Evolutionary conservation across 2,329 filamentous ascomycete genomes (phyloP), one percentile per base, ranked within the genome.

Genomic region (Penicillium sp.): DNA sequence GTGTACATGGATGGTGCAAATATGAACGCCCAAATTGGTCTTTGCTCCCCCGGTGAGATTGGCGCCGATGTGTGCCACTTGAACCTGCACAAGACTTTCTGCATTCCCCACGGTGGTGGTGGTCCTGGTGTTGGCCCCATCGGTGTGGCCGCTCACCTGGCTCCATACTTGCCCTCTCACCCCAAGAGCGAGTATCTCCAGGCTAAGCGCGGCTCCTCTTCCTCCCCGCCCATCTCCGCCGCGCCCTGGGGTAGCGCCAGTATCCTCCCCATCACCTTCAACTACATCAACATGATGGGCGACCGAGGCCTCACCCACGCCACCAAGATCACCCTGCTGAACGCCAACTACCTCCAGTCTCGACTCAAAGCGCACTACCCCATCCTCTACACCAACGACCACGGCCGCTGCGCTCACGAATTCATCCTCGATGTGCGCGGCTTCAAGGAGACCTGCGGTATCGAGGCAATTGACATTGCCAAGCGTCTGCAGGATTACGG

Each of bases 1-100:
- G 91, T 97, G 12, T 97, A 96, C 76, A 96, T 97, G 91, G 91
- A 97, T 66, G 91, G 91, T 41, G 91, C 91, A 56, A 97, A 97
- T 75, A 93, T 96, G 89, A 97, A 96, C 66, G 91, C 91, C 13
- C 91, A 97, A 71, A 96, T 97, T 55, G 91, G 91, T 9, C 80
- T 97, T 9, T 95, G 89, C 75, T 95, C 89, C 0, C 91, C 91
- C 1, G 91, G 91, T 35, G 90, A 94, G 68, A 95, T 97, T 57
- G 91, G 91, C 18, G 91, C 91, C 28, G 91, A 97, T 66, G 90
- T 96, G 35, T 97, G 91, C 79, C 91, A 96, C 74, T 77, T 97
- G 51, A 97, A 97, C 72, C 79, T 97, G 37, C 91, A 97, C 81
- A 97, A 97, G 80, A 97, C 91, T 3, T 97, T 97, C 77, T 97